Percentiles rank a stretch among this genome's conserved stretches.
Evolutionary conservation across 2,329 filamentous ascomycete species (phyloP).

Genomic region (Neonectria faginata): DNA sequence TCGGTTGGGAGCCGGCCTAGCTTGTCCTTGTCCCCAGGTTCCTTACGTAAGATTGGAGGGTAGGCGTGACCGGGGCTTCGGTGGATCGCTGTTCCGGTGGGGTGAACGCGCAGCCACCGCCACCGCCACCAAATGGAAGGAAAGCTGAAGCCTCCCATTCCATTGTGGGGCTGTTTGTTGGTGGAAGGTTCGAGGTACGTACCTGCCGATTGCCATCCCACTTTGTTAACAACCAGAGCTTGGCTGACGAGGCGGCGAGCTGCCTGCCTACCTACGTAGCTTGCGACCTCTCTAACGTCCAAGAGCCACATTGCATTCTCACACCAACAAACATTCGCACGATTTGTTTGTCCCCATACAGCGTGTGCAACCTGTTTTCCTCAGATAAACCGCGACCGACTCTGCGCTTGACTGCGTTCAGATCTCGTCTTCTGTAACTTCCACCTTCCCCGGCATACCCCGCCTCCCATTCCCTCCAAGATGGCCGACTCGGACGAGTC

Average conservation of each 20-base stretch:
- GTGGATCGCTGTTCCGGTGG: slow-evolving; percentile 49
- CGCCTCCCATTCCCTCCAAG: slow-evolving; percentile 36
- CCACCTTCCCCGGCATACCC: slow-evolving; percentile 32
- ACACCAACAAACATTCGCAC: neutral
- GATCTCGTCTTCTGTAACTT: neutral
- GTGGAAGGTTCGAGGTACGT: slow-evolving; percentile 29
- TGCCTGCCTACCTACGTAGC: slow-evolving; percentile 36
- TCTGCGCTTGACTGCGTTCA: slow-evolving; percentile 9
- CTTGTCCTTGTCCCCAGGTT: slow-evolving; percentile 34
- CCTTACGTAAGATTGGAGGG: slow-evolving; percentile 44
- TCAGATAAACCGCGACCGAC: neutral
- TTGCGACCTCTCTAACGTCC: neutral
- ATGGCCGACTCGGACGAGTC: slow-evolving; percentile 48
- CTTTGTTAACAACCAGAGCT: slow-evolving; percentile 39
- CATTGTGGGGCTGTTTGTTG: neutral
- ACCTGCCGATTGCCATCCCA: slow-evolving; percentile 21
- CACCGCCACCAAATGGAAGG: slow-evolving; percentile 29
- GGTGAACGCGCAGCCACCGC: slow-evolving; percentile 41
- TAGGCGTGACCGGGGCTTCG: slow-evolving; percentile 35
- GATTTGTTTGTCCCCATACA: neutral
- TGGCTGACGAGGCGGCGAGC: slow-evolving; percentile 47
- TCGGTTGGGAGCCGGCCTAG: slow-evolving; percentile 23
- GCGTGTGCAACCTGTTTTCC: neutral
- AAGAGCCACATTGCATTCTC: slow-evolving; percentile 12
- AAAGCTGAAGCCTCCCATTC: neutral